These are phyloP conservation scores for Nadsonia starkeyi-henricii DNA, from an alignment of 1,139 yeast species.

Conservation along the genomic window DNA sequence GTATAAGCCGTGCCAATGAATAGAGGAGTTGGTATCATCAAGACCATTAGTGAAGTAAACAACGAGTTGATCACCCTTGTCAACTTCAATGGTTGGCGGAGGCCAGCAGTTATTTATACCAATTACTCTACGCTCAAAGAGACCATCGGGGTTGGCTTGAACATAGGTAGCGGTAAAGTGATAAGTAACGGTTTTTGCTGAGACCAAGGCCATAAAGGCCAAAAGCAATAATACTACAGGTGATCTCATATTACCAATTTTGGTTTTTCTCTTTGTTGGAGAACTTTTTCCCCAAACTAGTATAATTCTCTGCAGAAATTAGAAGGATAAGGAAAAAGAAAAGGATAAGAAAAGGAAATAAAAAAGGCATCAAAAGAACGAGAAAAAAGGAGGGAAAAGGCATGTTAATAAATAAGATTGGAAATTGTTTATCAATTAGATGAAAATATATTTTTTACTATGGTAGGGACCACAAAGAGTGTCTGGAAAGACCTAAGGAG, in stretches of 20 bases:
- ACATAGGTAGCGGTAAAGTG: constrained; percentile 69
- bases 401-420: background rate
- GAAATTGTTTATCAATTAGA: background rate
- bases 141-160: constrained; percentile 64
- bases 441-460: no score
- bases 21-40: constrained; percentile 43
- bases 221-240: background rate
- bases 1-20: constrained; percentile 89
- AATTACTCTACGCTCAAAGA: constrained; percentile 46
- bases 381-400: background rate
- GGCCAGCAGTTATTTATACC: constrained; percentile 82
- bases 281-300: no score
- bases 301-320: no score
- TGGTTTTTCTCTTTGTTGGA: no score
- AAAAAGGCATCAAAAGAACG: background rate
- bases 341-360: background rate
- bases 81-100: constrained; percentile 59
- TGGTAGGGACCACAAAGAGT: no score
- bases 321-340: background rate
- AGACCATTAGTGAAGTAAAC: constrained; percentile 60
- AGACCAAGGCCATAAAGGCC: background rate
- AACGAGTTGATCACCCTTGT: constrained; percentile 63
- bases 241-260: background rate
- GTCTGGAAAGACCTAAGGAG: no score
- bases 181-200: constrained; percentile 19